phyloP scores from a whole-genome alignment of 2,329 filamentous ascomycete genomes.

The Coniochaeta ligniaria region DNA sequence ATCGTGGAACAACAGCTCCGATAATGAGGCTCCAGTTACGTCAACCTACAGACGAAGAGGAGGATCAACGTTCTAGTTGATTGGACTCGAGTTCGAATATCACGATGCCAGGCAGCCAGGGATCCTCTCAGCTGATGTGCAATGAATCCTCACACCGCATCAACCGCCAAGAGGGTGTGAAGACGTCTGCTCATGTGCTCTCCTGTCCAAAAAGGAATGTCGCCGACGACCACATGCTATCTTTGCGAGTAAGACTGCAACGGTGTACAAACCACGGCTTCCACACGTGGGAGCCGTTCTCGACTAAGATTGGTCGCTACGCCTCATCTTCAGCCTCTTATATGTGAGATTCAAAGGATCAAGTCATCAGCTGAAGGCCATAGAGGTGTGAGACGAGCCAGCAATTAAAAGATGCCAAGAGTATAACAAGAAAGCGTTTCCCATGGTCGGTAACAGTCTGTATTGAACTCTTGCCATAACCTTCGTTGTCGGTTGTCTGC shows the following conservation, averaged over 20 bases:
- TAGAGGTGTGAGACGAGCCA: background rate
- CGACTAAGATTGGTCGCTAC: background rate
- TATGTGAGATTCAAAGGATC: background rate
- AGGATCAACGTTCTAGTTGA: background rate
- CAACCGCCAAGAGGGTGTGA: background rate
- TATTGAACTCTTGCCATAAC: background rate
- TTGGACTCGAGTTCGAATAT: background rate
- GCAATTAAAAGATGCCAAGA: background rate
- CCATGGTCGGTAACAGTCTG: background rate
- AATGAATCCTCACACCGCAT: background rate
- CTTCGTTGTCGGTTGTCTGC: background rate
- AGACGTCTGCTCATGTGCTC: background rate
- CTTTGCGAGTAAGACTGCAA: background rate
- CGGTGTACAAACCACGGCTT: background rate
- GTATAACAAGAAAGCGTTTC: background rate
- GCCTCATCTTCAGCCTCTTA: background rate
- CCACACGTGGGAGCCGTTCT: background rate
- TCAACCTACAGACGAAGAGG: background rate
- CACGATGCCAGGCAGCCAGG: background rate
- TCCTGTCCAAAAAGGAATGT: background rate
- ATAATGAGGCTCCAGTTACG: too few relatives aligned
- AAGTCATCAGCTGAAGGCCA: background rate
- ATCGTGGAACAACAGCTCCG: background rate
- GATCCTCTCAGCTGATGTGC: too few relatives aligned
- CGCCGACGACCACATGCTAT: background rate